A percentile compares a stretch with the other conserved stretches of the same genome.
These are phyloP conservation scores for Dothidotthia symphoricarpi DNA, from an alignment of 2,329 filamentous ascomycete species.

Conservation along the genomic window DNA sequence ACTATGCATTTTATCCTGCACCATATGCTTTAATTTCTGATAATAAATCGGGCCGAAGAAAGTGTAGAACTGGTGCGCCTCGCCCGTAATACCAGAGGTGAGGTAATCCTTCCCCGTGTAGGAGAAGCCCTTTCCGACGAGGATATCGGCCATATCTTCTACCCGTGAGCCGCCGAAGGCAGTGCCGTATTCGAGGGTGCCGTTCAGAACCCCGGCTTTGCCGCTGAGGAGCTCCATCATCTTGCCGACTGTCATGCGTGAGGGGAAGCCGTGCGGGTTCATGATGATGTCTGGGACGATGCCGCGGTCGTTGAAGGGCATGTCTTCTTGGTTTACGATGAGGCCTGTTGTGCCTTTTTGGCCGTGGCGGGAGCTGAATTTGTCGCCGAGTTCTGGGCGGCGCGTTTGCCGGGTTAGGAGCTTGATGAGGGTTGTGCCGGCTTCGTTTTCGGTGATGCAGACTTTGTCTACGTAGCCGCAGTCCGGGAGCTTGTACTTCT, in stretches of 20 bases:
- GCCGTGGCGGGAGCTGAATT: constrained; percentile 96
- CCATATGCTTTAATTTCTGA: constrained; percentile 99
- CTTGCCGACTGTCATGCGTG: constrained; percentile 98
- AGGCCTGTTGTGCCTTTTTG: constrained; percentile 98
- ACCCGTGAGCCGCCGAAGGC: constrained; percentile 81
- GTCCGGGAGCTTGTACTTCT: constrained; percentile 80
- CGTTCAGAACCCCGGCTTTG: constrained; percentile 85
- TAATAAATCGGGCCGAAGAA: constrained; percentile 99
- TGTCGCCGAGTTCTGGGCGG: constrained; percentile 92
- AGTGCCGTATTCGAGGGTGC: constrained; percentile 85
- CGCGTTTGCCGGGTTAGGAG: constrained; percentile 95
- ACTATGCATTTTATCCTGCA: constrained; percentile 99
- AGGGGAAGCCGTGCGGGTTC: constrained; percentile 99
- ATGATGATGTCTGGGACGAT: constrained; percentile 99
- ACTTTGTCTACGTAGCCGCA: constrained; percentile 94
- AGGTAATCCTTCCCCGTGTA: constrained; percentile 98
- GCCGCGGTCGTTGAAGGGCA: constrained; percentile 90
- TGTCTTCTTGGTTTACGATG: constrained; percentile 93
- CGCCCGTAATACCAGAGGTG: constrained; percentile 91
- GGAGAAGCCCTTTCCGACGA: constrained; percentile 86
- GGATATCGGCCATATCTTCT: constrained; percentile 81
- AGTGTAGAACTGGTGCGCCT: constrained; percentile 90
- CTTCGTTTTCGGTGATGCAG: constrained; percentile 83
- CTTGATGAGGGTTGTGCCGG: constrained; percentile 83
- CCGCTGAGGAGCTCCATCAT: constrained; percentile 92